Percentiles rank a stretch among this genome's conserved stretches.
phyloP scores from a whole-genome alignment of 805 yeast genomes.

The Ogataea glucozyma region DNA sequence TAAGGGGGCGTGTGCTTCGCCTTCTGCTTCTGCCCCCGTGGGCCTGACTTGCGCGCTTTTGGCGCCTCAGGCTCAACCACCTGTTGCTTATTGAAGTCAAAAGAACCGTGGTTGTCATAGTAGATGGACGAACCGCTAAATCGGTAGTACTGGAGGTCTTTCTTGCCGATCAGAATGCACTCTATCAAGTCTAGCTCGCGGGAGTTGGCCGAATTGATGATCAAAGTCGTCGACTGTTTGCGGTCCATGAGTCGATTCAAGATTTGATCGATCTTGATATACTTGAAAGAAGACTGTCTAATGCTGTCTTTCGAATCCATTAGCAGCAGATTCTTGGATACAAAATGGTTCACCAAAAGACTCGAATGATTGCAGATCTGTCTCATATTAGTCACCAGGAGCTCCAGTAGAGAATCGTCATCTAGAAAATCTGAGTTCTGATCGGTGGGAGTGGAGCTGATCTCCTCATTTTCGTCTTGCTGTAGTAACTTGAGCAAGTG shows the following conservation, averaged over 20 bases:
- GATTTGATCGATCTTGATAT: slow-evolving; percentile 52
- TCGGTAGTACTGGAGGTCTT: slow-evolving; percentile 57
- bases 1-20: too few species aligned
- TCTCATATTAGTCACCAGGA: slow-evolving; percentile 47
- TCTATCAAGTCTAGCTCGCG: slow-evolving; percentile 80
- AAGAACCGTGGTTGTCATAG: slow-evolving; percentile 36
- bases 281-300: slow-evolving; percentile 58
- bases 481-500: slow-evolving; percentile 20
- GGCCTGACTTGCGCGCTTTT: slow-evolving; percentile 7
- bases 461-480: slow-evolving; percentile 2
- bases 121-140: slow-evolving; percentile 62
- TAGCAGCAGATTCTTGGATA: slow-evolving; percentile 66
- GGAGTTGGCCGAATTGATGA: slow-evolving; percentile 58
- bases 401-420: slow-evolving; percentile 38
- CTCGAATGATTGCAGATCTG: slow-evolving; percentile 67
- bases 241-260: slow-evolving; percentile 38
- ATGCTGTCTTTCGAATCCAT: slow-evolving; percentile 64
- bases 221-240: slow-evolving; percentile 30
- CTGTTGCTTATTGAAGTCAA: slow-evolving; percentile 29
- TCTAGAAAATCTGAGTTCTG: slow-evolving; percentile 19
- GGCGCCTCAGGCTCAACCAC: slow-evolving; percentile 8
- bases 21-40: slow-evolving; percentile 2
- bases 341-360: slow-evolving; percentile 71
- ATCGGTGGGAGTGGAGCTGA: too few species aligned
- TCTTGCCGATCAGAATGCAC: slow-evolving; percentile 73